Evolutionary conservation across 2,329 filamentous ascomycete genomes (phyloP).

Genomic region (Camillea tinctor): DNA sequence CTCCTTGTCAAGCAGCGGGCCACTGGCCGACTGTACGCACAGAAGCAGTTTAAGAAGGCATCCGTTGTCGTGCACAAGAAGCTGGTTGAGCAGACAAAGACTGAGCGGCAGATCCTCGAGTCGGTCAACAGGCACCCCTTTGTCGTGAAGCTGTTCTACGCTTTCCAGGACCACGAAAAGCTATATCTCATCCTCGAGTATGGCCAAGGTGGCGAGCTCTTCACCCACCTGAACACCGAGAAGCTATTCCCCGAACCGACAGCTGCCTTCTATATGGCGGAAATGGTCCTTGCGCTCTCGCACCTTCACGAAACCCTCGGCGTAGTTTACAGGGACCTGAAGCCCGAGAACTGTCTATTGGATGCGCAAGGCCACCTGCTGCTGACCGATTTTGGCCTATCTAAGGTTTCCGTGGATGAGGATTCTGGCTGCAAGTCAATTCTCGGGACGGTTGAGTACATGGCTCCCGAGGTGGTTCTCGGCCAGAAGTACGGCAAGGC

Average conservation of each 20-base stretch:
- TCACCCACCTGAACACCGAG: slow-evolving; percentile 89
- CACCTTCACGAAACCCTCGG: slow-evolving; percentile 90
- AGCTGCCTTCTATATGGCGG: slow-evolving; percentile 96
- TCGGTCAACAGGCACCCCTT: slow-evolving; percentile 96
- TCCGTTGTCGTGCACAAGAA: slow-evolving; percentile 94
- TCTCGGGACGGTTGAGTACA: slow-evolving; percentile 95
- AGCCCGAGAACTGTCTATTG: slow-evolving; percentile 95
- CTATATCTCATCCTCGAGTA: slow-evolving; percentile 97
- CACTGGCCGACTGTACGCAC: slow-evolving; percentile 88
- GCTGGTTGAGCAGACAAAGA: slow-evolving; percentile 95
- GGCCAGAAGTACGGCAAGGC: slow-evolving; percentile 89
- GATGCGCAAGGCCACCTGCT: slow-evolving; percentile 90
- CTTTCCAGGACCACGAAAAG: slow-evolving; percentile 97
- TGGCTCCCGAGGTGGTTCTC: slow-evolving; percentile 92
- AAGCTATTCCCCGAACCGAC: slow-evolving; percentile 92
- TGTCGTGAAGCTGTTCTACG: slow-evolving; percentile 96
- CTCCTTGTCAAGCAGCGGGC: slow-evolving; percentile 85
- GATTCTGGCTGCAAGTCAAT: slow-evolving; percentile 76
- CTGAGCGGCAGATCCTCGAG: slow-evolving; percentile 90
- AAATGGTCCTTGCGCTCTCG: slow-evolving; percentile 91
- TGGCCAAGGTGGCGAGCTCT: slow-evolving; percentile 93
- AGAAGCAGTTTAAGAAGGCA: slow-evolving; percentile 98
- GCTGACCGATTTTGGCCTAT: slow-evolving; percentile 93
- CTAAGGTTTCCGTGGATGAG: slow-evolving; percentile 83
- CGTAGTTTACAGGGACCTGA: slow-evolving; percentile 94